Percentiles rank a stretch among this genome's conserved stretches.
Conservation (phyloP, 2,329 filamentous ascomycete species). For the Botrytis cinerea region DNA sequence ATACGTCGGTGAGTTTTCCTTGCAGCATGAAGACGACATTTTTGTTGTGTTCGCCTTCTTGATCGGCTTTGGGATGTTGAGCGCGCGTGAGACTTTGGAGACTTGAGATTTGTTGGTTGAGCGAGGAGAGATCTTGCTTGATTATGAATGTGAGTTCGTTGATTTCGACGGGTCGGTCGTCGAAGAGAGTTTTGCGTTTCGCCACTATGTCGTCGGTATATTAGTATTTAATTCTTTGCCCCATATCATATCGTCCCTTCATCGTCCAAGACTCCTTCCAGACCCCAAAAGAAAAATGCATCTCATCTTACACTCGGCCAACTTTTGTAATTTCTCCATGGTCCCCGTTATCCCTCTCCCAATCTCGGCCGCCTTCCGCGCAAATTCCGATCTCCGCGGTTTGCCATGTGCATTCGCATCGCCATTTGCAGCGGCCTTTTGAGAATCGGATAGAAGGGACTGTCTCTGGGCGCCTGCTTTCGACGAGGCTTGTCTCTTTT, state of each 20-base stretch:
- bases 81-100: conserved; percentile 77
- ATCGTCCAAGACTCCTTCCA: neutral
- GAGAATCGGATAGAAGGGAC: conserved; percentile 73
- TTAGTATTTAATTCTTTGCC: neutral
- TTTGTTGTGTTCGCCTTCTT: conserved; percentile 96
- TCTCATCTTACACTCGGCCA: conserved; percentile 71
- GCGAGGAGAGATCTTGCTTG: conserved; percentile 87
- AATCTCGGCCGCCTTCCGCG: conserved; percentile 86
- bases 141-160: conserved; percentile 96
- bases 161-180: conserved; percentile 94
- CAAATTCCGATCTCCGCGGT: conserved; percentile 83
- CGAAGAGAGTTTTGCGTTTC: conserved; percentile 95
- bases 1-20: conserved; percentile 88
- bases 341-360: conserved; percentile 88
- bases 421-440: conserved; percentile 64
- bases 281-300: too few species aligned
- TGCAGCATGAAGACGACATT: conserved; percentile 93
- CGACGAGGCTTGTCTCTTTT: conserved; percentile 73
- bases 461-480: conserved; percentile 80
- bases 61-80: conserved; percentile 69
- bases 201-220: conserved; percentile 59
- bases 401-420: conserved; percentile 48
- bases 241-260: neutral
- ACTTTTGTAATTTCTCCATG: conserved; percentile 91
- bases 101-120: conserved; percentile 83